Base-by-base conservation (phyloP, 176 grass and related monocot genomes). In the Alopecurus myosuroides region DNA sequence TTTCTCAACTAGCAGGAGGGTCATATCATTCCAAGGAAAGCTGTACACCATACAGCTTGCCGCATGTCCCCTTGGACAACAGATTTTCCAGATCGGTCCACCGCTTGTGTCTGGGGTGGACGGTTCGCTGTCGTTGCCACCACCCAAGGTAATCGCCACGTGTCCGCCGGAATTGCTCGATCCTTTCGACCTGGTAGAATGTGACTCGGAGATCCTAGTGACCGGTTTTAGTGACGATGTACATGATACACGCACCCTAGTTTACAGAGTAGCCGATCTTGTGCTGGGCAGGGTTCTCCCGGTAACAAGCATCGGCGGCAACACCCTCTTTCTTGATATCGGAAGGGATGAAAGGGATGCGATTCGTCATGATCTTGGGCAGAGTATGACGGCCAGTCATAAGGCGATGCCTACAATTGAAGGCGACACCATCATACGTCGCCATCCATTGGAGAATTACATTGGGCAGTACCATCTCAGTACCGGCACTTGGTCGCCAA, bases 121-220 rank as follows among this genome's bases (percentile, higher is more conserved):
- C 8, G 52, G 9, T 25, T 23, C 4, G n/a, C 9, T 26, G 11
- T 57, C n/a, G 10, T 12, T 25, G n/a, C 55, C 55, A 57, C n/a
- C 55, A 26, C 55, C 55, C 1, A 26, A 57, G n/a, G 55, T n/a
- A n/a, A 57, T 57, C 10, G 55, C 22, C 53, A 23, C 9, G 53
- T 4, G 22, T 23, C 22, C 55, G 1, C 18, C 0, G 10, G 4
- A 1, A 9, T 3, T 1, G n/a, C 3, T 0, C 9, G 0, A 10
- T 57, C 2, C 3, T 5, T 12, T 57, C 55, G n/a, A 57, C 9
- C 55, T 57, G 12, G 55, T n/a, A 57, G 55, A 57, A 25, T 11
- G n/a, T 4, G 55, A 12, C 55, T 57, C n/a, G n/a, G 55, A 25
- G 55, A 25, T 57, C 1, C 26, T 57, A 25, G 10, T 57, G 9